Conservation (phyloP, 306 rosid genomes). For the Senna tora region DNA sequence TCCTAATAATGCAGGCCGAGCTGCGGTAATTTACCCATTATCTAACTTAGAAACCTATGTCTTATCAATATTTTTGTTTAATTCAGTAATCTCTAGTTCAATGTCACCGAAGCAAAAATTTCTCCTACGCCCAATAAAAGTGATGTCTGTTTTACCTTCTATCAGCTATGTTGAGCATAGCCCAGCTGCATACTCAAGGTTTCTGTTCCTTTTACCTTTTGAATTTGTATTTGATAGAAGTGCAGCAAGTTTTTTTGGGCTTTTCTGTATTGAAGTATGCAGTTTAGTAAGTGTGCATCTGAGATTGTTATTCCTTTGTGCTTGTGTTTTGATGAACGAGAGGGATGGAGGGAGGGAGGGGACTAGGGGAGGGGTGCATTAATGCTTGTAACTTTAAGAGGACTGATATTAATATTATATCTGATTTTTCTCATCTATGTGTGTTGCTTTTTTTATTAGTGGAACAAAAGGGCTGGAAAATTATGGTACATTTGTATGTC, state of each 20-base stretch:
- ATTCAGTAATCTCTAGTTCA: neutral
- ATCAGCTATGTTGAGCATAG: slow-evolving; percentile 4
- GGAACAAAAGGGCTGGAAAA: slow-evolving; percentile 34
- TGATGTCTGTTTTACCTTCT: slow-evolving; percentile 13
- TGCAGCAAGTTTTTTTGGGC: neutral
- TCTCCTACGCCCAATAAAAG: neutral
- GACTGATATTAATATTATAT: slow-evolving; percentile 23
- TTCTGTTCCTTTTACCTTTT: slow-evolving; percentile 7
- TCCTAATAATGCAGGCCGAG: slow-evolving; percentile 87
- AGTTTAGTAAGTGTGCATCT: slow-evolving; percentile 5
- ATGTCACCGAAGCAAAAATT: slow-evolving; percentile 17
- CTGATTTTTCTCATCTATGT: slow-evolving; percentile 41
- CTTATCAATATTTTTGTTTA: neutral
- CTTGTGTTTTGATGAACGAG: neutral
- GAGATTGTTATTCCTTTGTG: neutral
- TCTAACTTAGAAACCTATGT: slow-evolving; percentile 1
- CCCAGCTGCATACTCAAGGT: slow-evolving; percentile 14
- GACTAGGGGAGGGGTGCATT: neutral
- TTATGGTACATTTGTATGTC: slow-evolving; percentile 35
- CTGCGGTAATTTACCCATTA: slow-evolving; percentile 63
- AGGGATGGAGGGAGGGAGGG: neutral
- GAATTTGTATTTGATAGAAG: slow-evolving; percentile 21
- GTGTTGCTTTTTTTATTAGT: slow-evolving; percentile 31
- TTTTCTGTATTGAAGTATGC: slow-evolving; percentile 18
- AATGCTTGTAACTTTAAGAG: slow-evolving; percentile 23